phyloP scores from a whole-genome alignment of 495 filamentous ascomycete genomes.

The Aeminium ludgeri region DNA sequence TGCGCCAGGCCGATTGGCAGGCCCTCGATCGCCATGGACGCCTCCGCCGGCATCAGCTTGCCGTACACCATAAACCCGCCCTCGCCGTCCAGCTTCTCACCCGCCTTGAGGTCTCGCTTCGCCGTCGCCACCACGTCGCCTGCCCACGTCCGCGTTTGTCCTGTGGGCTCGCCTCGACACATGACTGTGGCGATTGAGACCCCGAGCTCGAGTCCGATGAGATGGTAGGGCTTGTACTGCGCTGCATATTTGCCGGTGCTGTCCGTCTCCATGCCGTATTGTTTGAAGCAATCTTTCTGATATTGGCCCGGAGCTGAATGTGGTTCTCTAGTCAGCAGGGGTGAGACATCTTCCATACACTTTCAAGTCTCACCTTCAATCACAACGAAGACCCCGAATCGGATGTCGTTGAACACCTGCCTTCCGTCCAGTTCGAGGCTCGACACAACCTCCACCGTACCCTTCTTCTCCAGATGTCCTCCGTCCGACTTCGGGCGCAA shows the following conservation, averaged over 20 bases:
- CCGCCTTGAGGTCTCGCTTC: constrained; percentile 16
- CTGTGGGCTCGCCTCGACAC: constrained; percentile 18
- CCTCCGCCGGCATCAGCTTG: constrained; percentile 16
- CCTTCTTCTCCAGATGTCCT: constrained; percentile 17
- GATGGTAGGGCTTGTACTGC: constrained; percentile 19
- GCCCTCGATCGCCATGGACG: constrained; percentile 15
- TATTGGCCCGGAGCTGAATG: constrained; percentile 13
- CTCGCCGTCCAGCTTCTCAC: constrained; percentile 17
- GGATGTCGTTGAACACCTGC: constrained; percentile 13
- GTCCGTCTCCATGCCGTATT: constrained; percentile 17
- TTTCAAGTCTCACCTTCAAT: constrained; percentile 9
- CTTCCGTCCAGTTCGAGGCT: constrained; percentile 15
- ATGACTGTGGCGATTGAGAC: constrained; percentile 16
- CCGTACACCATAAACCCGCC: constrained; percentile 19
- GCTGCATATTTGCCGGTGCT: constrained; percentile 15
- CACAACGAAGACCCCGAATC: constrained; percentile 16
- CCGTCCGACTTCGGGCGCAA: constrained; percentile 13
- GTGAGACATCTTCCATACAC: too few relatives aligned
- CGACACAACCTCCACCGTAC: constrained; percentile 17
- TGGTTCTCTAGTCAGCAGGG: background rate
- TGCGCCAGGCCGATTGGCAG: constrained; percentile 18
- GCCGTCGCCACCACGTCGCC: constrained; percentile 17
- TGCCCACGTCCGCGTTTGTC: constrained; percentile 16
- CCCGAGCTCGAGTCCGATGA: constrained; percentile 18
- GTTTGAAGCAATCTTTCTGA: constrained; percentile 18